phyloP scores from a whole-genome alignment of 202 grass and related monocot genomes.

The Brachypodium distachyon region DNA sequence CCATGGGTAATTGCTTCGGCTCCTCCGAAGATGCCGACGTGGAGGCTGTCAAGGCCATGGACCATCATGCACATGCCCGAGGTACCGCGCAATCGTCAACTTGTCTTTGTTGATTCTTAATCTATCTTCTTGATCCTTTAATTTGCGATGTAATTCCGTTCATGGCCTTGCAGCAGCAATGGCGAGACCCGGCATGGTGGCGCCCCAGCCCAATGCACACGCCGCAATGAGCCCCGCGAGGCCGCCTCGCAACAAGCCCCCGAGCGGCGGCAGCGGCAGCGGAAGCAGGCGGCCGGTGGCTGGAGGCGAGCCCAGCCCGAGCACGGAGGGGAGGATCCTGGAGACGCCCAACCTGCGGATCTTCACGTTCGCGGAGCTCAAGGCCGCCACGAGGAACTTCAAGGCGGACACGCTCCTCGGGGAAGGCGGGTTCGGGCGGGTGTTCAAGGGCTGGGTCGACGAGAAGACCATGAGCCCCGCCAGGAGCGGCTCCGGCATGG shows the following conservation, averaged over 20 bases:
- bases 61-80: constrained; percentile 26
- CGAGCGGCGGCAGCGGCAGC: background rate
- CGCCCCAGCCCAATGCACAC: background rate
- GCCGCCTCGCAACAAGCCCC: background rate
- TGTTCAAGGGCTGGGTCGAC: constrained; percentile 69
- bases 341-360: constrained; percentile 53
- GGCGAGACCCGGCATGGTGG: constrained; percentile 27
- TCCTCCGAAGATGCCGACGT: constrained; percentile 24
- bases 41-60: constrained; percentile 21
- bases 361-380: constrained; percentile 71
- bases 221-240: constrained; percentile 6
- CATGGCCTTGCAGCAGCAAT: constrained; percentile 27
- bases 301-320: background rate
- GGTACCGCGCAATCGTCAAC: constrained; percentile 6
- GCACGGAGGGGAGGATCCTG: constrained; percentile 47
- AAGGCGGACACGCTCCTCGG: constrained; percentile 46
- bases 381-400: constrained; percentile 58
- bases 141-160: background rate
- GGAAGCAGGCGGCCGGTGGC: background rate
- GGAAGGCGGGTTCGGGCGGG: constrained; percentile 75
- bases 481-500: constrained; percentile 29
- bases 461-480: constrained; percentile 53
- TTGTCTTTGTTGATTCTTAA: background rate
- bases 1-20: constrained; percentile 54
- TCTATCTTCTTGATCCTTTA: background rate